Evolutionary conservation across 2,329 filamentous ascomycete genomes (phyloP), one percentile per base, ranked within the genome.

Genomic region (Alternaria consortialis): DNA sequence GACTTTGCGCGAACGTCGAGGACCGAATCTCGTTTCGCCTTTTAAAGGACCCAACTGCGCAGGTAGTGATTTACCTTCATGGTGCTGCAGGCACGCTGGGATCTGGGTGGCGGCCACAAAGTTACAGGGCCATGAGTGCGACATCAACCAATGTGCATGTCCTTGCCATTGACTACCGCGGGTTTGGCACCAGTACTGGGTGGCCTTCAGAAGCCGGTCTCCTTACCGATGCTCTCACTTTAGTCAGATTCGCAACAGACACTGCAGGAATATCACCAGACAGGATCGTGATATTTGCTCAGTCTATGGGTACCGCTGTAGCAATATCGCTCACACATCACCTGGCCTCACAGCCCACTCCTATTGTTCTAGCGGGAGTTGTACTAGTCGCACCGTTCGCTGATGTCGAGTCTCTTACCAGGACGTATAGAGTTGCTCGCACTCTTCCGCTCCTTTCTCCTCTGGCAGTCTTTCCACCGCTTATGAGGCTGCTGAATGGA

Each of bases 51-150:
- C 87, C 89, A 1, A 81, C 87, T 13, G 84, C 88, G 8, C 84
- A 85, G 25, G 80, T 92, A 2, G 83, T 92, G 5, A 81, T 92
- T 2, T 89, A 87, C 76, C 77, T 89, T 12, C 86, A 89, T 60
- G 87, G 86, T 4, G 83, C 86, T 1, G 83, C 78, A 8, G 87
- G 86, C 0, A 88, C 85, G 0, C 74, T 89, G 7, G 87, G 80
- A 0, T 87, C 84, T 2, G 84, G 85, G 0, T 86, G 82, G 72
- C 77, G 87, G 7, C 82, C 83, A 0, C 80, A 83, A 4, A 87
- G 83, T 68, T 89, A 89, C 70, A 82, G 86, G 2, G 84, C 83
- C 12, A 77, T 88, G 42, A 84, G 83, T 7, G 81, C 77, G 0
- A 77, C 82, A 1, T 83, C 86, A 0, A 69, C 78, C 20, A 85